Conservation (phyloP, 208 protist genomes). For the Phytomonas serpens region DNA sequence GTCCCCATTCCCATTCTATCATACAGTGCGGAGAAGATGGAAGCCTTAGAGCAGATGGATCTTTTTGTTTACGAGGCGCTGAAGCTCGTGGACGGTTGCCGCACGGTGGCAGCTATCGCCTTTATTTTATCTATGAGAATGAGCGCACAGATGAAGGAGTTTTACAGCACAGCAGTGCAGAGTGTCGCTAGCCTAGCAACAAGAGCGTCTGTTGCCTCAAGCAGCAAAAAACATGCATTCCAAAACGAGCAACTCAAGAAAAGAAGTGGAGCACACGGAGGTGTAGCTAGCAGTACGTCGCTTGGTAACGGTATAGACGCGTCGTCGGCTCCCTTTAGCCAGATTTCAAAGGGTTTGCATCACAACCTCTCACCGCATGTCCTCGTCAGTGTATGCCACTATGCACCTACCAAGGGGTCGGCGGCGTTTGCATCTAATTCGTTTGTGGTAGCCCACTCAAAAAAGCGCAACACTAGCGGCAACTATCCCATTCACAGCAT, state of each 20-base stretch:
- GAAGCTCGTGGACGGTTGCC: conserved; percentile 47
- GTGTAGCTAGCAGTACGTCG: not conserved
- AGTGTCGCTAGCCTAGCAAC: not conserved
- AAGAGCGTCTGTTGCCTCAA: not conserved
- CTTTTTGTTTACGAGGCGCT: conserved; percentile 54
- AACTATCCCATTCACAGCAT: not conserved
- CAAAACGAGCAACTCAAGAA: not conserved
- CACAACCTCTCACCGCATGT: not conserved
- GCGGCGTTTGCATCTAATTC: not conserved
- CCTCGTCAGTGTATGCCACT: not conserved
- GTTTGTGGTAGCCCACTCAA: not conserved
- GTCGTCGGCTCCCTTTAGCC: not conserved
- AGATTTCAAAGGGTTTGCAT: not conserved
- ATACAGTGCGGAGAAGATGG: conserved; percentile 24
- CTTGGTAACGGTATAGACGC: not conserved
- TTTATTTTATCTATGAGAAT: conserved; percentile 43
- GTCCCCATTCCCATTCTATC: conserved; percentile 47
- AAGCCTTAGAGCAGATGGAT: conserved; percentile 39
- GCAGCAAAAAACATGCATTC: not conserved
- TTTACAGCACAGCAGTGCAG: conserved; percentile 21
- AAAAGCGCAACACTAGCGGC: not conserved
- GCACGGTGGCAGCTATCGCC: conserved; percentile 57
- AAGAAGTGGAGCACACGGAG: not conserved
- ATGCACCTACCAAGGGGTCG: not conserved
- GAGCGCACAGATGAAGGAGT: conserved; percentile 32